These are phyloP conservation scores for Copromyces sp. DNA, from an alignment of 495 filamentous ascomycete species.

Conservation along the genomic window DNA sequence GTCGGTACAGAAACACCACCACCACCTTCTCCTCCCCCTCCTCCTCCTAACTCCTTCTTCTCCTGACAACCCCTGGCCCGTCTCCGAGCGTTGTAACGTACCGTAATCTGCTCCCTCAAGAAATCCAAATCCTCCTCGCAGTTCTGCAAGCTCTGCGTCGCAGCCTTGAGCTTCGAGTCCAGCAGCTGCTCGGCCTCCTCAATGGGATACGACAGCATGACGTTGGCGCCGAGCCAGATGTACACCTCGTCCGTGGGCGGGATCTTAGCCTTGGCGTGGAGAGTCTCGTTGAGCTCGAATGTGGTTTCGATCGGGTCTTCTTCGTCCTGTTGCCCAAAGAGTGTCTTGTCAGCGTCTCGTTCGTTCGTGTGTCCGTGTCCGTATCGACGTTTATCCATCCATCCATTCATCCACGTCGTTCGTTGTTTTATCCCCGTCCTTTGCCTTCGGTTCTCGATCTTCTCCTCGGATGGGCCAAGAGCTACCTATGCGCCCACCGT, in stretches of 20 bases:
- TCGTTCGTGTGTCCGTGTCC: not conserved
- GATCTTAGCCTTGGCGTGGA: slow-evolving; percentile 80
- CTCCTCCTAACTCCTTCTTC: too few species aligned
- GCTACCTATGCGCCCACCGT: not conserved
- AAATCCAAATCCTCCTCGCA: slow-evolving; percentile 98
- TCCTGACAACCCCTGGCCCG: too few species aligned
- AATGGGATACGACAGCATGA: slow-evolving; percentile 92
- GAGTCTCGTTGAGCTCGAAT: slow-evolving; percentile 92
- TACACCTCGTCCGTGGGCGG: slow-evolving; percentile 86
- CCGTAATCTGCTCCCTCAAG: slow-evolving; percentile 91
- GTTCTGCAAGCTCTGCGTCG: slow-evolving; percentile 64
- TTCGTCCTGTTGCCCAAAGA: slow-evolving; percentile 20
- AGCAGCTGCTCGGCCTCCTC: slow-evolving; percentile 76
- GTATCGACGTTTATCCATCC: not conserved
- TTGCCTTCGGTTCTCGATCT: not conserved
- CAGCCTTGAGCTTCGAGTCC: slow-evolving; percentile 64
- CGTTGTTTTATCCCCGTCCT: not conserved
- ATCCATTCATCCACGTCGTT: too few species aligned
- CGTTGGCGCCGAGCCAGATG: slow-evolving; percentile 94
- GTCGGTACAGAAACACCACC: not conserved
- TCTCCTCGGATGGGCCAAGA: not conserved
- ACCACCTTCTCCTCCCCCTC: not conserved
- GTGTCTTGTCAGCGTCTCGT: not conserved
- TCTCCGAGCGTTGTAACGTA: slow-evolving; percentile 27
- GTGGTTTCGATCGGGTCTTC: slow-evolving; percentile 72